Base-by-base conservation (phyloP, 331 rosid genomes). In the Acacia concinna region DNA sequence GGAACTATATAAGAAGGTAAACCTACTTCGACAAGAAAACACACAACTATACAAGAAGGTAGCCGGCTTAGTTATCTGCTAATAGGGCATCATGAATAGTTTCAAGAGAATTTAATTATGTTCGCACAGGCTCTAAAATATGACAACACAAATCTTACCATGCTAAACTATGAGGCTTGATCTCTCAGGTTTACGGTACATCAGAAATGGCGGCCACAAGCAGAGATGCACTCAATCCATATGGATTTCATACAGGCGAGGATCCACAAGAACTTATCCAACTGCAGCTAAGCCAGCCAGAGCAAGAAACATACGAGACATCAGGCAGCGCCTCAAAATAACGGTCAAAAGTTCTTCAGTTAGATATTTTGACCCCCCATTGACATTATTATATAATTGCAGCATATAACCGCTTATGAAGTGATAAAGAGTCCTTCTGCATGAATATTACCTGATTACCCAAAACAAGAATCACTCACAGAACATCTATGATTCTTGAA, bases 1-100 rank as follows among this genome's bases (percentile, higher is more conserved):
- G 71, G 97, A 91, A 62, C 90, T 91, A 12, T 83, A 70, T 78
- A 80, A 84, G 81, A 89, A 89, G 91, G 87, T 87, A 79, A 87
- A 71, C 77, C 82, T 82, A 75, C 43, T 73, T 81, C 78, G 62
- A 73, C 86, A 87, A 73, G 81, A 86, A 78, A 85, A 86, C 81
- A 31, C 73, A 65, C 86, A 82, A 83, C 74, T 86, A 30, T 59
- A 40, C 62, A 81, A 80, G 73, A 84, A 85, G 90, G 90, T 87
- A 85, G 68, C 52, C 27, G 9, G 25, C 46, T 78, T 51, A 59
- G 71, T 71, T 71, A 20, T 31, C 37, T 68, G 37, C 65, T n/a
- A 25, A 31, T 28, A 73, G 47, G 56, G 34, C 75, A 75, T 66
- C 44, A 44, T 63, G 6, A 71, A 71, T 83, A 54, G 23, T 47